Percentiles rank a stretch among this genome's conserved stretches.
Conservation (phyloP, 176 grass and related monocot genomes). For the Themeda triandra region DNA sequence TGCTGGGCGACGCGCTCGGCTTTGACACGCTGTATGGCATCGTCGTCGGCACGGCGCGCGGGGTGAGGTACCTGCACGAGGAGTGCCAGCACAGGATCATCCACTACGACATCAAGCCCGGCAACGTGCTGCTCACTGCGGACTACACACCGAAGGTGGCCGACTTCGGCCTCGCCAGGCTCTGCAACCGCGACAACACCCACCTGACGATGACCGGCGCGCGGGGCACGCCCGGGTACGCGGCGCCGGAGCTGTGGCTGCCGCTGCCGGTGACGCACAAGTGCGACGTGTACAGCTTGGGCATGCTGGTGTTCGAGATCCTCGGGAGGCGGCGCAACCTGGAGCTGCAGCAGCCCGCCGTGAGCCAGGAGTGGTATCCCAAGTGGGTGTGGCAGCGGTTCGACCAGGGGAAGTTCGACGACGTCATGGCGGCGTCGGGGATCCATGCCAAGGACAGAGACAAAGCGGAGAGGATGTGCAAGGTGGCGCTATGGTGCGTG, state of each 20-base stretch:
- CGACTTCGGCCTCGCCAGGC: slow-evolving; percentile 66
- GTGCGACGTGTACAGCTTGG: slow-evolving; percentile 77
- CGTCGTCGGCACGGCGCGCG: slow-evolving; percentile 50
- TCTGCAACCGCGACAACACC: slow-evolving; percentile 54
- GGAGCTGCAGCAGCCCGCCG: not conserved
- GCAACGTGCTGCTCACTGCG: slow-evolving; percentile 53
- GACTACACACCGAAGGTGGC: slow-evolving; percentile 53
- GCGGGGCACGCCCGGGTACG: slow-evolving; percentile 59
- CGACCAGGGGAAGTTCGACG: slow-evolving; percentile 30
- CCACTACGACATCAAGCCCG: slow-evolving; percentile 83
- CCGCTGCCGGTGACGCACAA: slow-evolving; percentile 54
- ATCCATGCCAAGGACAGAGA: slow-evolving; percentile 20
- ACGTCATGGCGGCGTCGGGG: slow-evolving; percentile 17
- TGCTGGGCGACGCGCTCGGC: not conserved
- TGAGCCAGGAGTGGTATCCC: slow-evolving; percentile 60
- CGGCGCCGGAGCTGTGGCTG: slow-evolving; percentile 75
- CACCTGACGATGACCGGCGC: slow-evolving; percentile 53
- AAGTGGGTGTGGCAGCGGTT: slow-evolving; percentile 59
- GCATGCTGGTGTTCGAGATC: slow-evolving; percentile 74
- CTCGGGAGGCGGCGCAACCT: slow-evolving; percentile 58
- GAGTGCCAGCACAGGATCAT: slow-evolving; percentile 63
- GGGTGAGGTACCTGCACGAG: slow-evolving; percentile 63
- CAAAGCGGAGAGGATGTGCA: slow-evolving; percentile 48
- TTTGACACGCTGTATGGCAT: slow-evolving; percentile 46
- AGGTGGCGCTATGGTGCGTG: slow-evolving; percentile 68